Percentiles rank a stretch among this genome's conserved stretches.
Evolutionary conservation across 2,329 filamentous ascomycete species (phyloP).

Genomic region (Byssothecium circinans): DNA sequence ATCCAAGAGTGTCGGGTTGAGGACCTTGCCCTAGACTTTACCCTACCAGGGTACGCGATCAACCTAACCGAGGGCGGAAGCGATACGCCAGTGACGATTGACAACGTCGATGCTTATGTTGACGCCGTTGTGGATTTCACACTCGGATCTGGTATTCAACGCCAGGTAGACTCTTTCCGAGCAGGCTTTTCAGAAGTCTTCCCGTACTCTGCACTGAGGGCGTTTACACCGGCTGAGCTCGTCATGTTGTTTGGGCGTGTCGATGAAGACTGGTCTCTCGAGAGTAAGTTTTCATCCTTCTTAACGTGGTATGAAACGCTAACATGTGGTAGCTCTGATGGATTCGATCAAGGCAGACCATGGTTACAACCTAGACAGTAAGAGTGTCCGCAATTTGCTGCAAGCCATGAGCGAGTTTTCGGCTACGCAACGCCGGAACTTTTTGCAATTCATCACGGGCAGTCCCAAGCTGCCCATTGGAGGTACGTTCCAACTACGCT

Average conservation of each 20-base stretch:
- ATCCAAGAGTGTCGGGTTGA: slow-evolving; percentile 79
- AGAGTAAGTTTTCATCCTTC: slow-evolving; percentile 67
- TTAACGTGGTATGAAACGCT: slow-evolving; percentile 20
- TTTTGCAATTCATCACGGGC: slow-evolving; percentile 95
- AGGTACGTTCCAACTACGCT: slow-evolving; percentile 61
- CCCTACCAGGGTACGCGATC: slow-evolving; percentile 88
- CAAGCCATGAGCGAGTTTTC: slow-evolving; percentile 91
- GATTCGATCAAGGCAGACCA: slow-evolving; percentile 99
- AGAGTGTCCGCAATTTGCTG: slow-evolving; percentile 87
- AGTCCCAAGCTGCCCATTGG: slow-evolving; percentile 98
- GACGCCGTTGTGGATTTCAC: slow-evolving; percentile 91
- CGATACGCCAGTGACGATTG: slow-evolving; percentile 76
- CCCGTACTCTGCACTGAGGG: slow-evolving; percentile 85
- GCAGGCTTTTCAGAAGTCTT: slow-evolving; percentile 93
- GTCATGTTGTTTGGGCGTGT: slow-evolving; percentile 91
- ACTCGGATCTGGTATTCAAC: slow-evolving; percentile 80
- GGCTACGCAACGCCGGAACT: slow-evolving; percentile 77
- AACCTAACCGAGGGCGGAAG: slow-evolving; percentile 77
- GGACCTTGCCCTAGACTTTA: slow-evolving; percentile 91
- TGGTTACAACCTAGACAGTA: slow-evolving; percentile 97
- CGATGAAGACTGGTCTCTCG: slow-evolving; percentile 96
- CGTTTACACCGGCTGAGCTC: slow-evolving; percentile 93
- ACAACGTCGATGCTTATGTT: slow-evolving; percentile 88
- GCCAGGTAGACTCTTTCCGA: slow-evolving; percentile 89
- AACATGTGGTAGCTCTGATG: slow-evolving; percentile 70